Evolutionary conservation across 192 early-diverging fungal species (phyloP).

Genomic region (Phycomyces blakesleeanus): DNA sequence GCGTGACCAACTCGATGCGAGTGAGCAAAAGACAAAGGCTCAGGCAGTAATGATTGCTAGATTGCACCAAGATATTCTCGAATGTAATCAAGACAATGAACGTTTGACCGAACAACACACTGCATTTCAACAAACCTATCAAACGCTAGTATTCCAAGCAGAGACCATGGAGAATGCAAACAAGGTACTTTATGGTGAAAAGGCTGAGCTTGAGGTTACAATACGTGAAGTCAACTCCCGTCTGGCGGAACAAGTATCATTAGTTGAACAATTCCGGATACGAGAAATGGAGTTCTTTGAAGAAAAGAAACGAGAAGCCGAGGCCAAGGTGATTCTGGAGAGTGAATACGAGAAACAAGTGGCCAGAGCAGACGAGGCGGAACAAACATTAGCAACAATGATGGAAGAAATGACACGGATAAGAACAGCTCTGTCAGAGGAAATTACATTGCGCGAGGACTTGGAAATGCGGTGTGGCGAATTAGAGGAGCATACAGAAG

Average conservation of each 20-base stretch:
- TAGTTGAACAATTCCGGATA: no score
- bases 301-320: slow-evolving; percentile 3
- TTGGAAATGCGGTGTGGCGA: neutral
- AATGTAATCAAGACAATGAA: slow-evolving; percentile 16
- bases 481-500: neutral
- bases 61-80: slow-evolving; percentile 17
- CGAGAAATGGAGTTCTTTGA: neutral
- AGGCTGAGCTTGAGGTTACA: neutral
- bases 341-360: no score
- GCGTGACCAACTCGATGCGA: neutral
- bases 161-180: neutral
- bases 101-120: slow-evolving; percentile 1
- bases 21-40: slow-evolving; percentile 7
- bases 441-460: slow-evolving; percentile 4
- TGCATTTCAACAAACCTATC: neutral
- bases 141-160: neutral
- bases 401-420: slow-evolving; percentile 4
- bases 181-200: slow-evolving; percentile 1
- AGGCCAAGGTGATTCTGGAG: neutral
- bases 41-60: slow-evolving; percentile 6
- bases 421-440: neutral
- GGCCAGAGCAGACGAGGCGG: neutral
- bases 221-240: no score
- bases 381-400: neutral
- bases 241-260: no score